Percentiles rank a stretch among this genome's conserved stretches.
Conservation (phyloP, 2,329 filamentous ascomycete species). For the Magnaporthiopsis rhizophila region DNA sequence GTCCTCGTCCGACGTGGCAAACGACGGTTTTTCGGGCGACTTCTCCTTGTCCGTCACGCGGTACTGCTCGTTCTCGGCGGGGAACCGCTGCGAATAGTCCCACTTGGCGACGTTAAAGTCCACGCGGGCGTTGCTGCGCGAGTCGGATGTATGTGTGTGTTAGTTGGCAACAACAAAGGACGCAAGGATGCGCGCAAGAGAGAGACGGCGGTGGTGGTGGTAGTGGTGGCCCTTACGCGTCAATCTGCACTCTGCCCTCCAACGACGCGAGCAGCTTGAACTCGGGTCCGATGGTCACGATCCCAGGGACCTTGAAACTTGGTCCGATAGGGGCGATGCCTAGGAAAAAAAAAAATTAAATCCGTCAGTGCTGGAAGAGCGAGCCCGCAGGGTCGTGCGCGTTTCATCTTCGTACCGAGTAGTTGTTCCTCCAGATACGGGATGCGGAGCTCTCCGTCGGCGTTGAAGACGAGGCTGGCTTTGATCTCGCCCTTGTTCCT, state of each 20-base stretch:
- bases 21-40: background rate
- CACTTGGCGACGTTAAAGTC: background rate
- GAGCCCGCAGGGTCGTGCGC: no score
- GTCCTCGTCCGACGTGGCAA: background rate
- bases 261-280: background rate
- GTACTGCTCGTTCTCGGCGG: background rate
- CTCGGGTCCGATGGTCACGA: background rate
- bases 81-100: background rate
- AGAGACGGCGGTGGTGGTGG: background rate
- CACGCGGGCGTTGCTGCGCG: background rate
- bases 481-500: background rate
- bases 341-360: no score
- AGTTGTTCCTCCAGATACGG: background rate
- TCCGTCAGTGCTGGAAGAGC: no score
- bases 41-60: background rate
- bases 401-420: background rate
- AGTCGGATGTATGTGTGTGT: background rate
- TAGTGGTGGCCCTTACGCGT: background rate
- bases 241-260: background rate
- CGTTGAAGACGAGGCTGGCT: background rate
- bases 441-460: background rate
- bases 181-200: background rate
- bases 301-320: background rate
- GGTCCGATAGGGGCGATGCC: background rate
- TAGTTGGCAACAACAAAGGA: background rate